A percentile compares a stretch with the other conserved stretches of the same genome.
Conservation (phyloP, 148 eudicot genomes). For the Drosera capensis region DNA sequence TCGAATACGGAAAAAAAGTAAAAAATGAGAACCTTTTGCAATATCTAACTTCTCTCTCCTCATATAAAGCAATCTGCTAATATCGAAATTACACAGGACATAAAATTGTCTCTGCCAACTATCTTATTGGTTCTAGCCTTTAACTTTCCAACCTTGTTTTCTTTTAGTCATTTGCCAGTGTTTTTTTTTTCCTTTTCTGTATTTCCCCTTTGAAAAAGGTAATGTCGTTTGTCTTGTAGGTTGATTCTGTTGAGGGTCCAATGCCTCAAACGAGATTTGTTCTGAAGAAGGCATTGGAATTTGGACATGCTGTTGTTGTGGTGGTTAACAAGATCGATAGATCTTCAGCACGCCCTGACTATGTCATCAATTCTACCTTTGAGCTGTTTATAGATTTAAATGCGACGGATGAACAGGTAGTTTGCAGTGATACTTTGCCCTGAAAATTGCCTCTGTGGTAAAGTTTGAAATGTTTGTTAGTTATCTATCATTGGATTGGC, state of each 20-base stretch:
- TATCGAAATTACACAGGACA: no score
- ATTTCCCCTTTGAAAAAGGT: neutral
- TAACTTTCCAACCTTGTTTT: neutral
- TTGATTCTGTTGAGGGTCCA: constrained; percentile 99
- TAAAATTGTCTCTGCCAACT: no score
- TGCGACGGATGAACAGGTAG: constrained; percentile 95
- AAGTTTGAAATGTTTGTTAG: no score
- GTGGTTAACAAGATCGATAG: constrained; percentile 96
- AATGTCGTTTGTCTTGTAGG: constrained; percentile 24
- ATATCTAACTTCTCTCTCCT: no score
- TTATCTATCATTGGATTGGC: no score
- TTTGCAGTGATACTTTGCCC: constrained; percentile 3
- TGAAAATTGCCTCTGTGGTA: neutral
- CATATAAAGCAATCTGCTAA: no score
- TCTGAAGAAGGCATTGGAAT: constrained; percentile 91
- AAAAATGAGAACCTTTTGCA: no score
- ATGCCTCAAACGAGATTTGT: constrained; percentile 99
- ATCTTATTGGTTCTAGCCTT: no score
- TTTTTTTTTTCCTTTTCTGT: neutral
- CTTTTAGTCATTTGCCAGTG: neutral
- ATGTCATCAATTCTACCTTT: constrained; percentile 81
- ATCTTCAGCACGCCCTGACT: constrained; percentile 95
- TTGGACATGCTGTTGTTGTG: constrained; percentile 94
- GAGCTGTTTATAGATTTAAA: constrained; percentile 93
- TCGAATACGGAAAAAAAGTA: no score